A percentile compares a stretch with the other conserved stretches of the same genome.
Evolutionary conservation across 768 basidiomycete species (phyloP).

Genomic region (Galerina sulciceps): DNA sequence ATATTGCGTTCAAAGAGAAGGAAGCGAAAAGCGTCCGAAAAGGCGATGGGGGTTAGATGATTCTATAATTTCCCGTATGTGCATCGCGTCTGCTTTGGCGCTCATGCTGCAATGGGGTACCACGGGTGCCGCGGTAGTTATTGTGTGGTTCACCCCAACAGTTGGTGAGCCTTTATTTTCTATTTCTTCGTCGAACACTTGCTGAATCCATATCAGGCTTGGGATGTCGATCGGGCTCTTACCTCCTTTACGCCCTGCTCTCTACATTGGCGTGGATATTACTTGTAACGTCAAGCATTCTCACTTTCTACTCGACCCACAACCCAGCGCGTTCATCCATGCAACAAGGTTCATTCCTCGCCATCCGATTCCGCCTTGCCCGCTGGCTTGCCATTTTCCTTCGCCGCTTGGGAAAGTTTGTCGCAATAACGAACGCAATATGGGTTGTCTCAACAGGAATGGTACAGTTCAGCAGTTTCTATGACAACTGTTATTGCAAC

Average conservation of each 20-base stretch:
- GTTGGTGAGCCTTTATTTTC: conserved; percentile 13
- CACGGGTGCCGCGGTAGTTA: conserved; percentile 25
- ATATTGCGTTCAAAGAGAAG: background rate
- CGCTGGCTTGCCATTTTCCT: conserved; percentile 25
- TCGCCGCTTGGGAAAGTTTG: conserved; percentile 32
- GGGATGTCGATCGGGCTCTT: conserved; percentile 36
- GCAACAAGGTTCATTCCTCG: background rate
- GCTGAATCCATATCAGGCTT: conserved; percentile 23
- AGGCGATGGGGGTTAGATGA: background rate
- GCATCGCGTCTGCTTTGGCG: background rate
- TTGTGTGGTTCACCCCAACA: conserved; percentile 26
- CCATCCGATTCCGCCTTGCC: conserved; percentile 6
- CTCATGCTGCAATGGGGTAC: conserved; percentile 28
- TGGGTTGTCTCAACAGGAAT: conserved; percentile 34
- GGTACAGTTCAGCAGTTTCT: conserved; percentile 37
- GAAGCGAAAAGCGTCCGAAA: background rate
- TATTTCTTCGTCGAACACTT: background rate
- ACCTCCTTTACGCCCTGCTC: conserved; percentile 31
- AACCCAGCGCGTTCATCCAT: background rate
- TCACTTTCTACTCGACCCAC: conserved; percentile 27
- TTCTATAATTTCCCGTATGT: background rate
- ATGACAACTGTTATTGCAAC: conserved; percentile 40
- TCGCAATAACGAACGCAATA: conserved; percentile 34
- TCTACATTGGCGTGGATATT: conserved; percentile 38
- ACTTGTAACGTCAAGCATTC: conserved; percentile 30